These are phyloP conservation scores for Allantophomopsis cytisporea DNA, from an alignment of 2,329 filamentous ascomycete species.

Conservation along the genomic window DNA sequence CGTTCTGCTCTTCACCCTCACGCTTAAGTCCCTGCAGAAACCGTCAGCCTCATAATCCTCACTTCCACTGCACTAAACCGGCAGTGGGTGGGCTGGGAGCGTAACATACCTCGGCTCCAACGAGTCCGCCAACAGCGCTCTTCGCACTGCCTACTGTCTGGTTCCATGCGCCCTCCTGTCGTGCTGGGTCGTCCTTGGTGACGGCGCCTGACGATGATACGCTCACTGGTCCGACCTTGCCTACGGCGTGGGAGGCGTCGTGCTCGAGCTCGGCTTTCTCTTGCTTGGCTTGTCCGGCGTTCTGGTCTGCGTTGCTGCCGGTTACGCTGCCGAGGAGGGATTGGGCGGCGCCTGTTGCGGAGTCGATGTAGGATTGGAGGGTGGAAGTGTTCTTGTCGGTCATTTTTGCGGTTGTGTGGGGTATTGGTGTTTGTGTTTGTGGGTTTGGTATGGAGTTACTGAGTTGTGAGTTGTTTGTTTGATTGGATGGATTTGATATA, in stretches of 20 bases:
- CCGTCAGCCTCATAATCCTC: no score
- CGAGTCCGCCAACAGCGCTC: constrained; percentile 61
- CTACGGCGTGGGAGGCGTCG: constrained; percentile 60
- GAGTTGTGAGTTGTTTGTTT: constrained; percentile 2
- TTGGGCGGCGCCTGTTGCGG: constrained; percentile 60
- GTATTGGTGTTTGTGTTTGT: no score
- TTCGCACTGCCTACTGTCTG: constrained; percentile 82
- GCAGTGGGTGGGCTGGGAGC: no score
- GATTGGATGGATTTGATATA: background rate
- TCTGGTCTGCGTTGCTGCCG: constrained; percentile 48
- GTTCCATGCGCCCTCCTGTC: constrained; percentile 64
- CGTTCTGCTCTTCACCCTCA: constrained; percentile 64
- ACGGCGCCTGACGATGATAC: constrained; percentile 57
- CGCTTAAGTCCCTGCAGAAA: constrained; percentile 49
- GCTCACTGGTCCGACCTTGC: constrained; percentile 60
- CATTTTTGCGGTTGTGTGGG: constrained; percentile 22
- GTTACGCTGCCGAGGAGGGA: constrained; percentile 59
- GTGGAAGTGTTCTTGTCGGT: constrained; percentile 50
- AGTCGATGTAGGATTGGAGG: constrained; percentile 64
- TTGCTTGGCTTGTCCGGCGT: constrained; percentile 32
- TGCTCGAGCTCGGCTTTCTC: constrained; percentile 52
- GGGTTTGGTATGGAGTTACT: constrained; percentile 2
- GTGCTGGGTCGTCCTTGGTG: constrained; percentile 59
- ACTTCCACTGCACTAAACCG: no score
- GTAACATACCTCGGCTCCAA: constrained; percentile 55